These are phyloP conservation scores for Neobulgaria alba DNA, from an alignment of 2,329 filamentous ascomycete genomes.

Conservation along the genomic window DNA sequence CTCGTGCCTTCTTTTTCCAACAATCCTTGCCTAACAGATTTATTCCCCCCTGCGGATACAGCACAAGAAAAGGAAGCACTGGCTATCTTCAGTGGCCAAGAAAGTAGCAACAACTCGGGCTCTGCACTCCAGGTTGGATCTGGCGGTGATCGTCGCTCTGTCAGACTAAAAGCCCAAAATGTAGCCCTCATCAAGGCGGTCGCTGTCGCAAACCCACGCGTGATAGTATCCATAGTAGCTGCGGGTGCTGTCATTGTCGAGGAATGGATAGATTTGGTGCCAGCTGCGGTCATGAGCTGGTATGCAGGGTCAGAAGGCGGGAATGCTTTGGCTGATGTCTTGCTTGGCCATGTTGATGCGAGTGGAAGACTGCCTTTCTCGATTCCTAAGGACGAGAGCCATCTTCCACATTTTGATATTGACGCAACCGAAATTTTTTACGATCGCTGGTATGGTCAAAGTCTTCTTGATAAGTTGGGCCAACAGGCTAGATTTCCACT, in stretches of 20 bases:
- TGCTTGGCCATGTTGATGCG: conserved; percentile 6
- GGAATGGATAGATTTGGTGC: not conserved
- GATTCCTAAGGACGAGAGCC: too few relatives aligned
- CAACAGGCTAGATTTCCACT: not conserved
- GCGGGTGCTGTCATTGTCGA: not conserved
- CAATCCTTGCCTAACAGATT: conserved; percentile 2
- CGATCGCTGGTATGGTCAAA: not conserved
- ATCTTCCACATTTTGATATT: not conserved
- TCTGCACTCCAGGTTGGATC: not conserved
- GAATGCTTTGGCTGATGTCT: conserved; percentile 7
- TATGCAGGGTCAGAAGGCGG: conserved; percentile 8
- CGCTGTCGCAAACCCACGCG: conserved; percentile 4
- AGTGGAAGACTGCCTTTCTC: conserved; percentile 11
- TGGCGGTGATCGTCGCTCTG: conserved; percentile 7
- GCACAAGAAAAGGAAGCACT: conserved; percentile 3
- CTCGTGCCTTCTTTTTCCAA: conserved; percentile 3
- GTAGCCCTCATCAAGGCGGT: conserved; percentile 7
- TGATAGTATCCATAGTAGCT: conserved; percentile 6
- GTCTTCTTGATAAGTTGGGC: not conserved
- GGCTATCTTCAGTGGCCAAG: not conserved
- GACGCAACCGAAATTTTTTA: not conserved
- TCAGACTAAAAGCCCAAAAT: conserved; percentile 6
- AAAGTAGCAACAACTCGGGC: not conserved
- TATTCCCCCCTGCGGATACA: conserved; percentile 6
- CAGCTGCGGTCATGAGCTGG: conserved; percentile 7